These are phyloP conservation scores for Termitomyces eurrhizus DNA, from an alignment of 768 basidiomycete genomes.

Conservation along the genomic window DNA sequence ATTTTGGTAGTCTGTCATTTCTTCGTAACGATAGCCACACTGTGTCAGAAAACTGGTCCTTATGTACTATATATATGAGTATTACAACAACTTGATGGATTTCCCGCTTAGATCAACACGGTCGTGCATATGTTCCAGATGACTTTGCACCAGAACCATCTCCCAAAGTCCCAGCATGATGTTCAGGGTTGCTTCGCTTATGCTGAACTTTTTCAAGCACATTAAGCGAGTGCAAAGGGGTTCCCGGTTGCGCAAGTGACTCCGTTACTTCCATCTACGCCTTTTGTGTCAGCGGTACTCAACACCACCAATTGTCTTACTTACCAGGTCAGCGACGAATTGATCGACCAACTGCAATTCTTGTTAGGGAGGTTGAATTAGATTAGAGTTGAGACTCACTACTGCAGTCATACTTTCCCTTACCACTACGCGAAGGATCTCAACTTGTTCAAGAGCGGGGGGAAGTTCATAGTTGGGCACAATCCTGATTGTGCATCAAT, in stretches of 20 bases:
- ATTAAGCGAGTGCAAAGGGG: slow-evolving; percentile 50
- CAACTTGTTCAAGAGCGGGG: slow-evolving; percentile 47
- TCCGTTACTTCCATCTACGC: slow-evolving; percentile 62
- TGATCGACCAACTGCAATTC: slow-evolving; percentile 57
- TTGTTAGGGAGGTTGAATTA: slow-evolving; percentile 47
- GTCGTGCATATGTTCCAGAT: slow-evolving; percentile 65
- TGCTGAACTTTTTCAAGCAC: slow-evolving; percentile 28
- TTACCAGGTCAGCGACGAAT: slow-evolving; percentile 65
- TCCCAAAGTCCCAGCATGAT: slow-evolving; percentile 41
- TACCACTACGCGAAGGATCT: slow-evolving; percentile 65
- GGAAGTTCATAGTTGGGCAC: slow-evolving; percentile 51
- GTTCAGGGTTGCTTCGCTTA: slow-evolving; percentile 30
- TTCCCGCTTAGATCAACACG: slow-evolving; percentile 41
- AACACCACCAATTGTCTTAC: slow-evolving; percentile 16
- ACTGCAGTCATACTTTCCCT: slow-evolving; percentile 55
- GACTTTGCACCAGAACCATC: slow-evolving; percentile 40
- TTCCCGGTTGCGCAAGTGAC: slow-evolving; percentile 41
- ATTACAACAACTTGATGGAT: background rate
- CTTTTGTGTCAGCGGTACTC: background rate
- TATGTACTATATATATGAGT: background rate
- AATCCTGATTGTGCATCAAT: slow-evolving; percentile 27
- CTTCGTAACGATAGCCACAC: background rate
- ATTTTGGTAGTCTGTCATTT: background rate
- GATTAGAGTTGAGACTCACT: slow-evolving; percentile 29
- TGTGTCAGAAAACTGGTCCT: too few relatives aligned